Conservation (phyloP, 768 basidiomycete genomes). For the Strobilomyces confusus region DNA sequence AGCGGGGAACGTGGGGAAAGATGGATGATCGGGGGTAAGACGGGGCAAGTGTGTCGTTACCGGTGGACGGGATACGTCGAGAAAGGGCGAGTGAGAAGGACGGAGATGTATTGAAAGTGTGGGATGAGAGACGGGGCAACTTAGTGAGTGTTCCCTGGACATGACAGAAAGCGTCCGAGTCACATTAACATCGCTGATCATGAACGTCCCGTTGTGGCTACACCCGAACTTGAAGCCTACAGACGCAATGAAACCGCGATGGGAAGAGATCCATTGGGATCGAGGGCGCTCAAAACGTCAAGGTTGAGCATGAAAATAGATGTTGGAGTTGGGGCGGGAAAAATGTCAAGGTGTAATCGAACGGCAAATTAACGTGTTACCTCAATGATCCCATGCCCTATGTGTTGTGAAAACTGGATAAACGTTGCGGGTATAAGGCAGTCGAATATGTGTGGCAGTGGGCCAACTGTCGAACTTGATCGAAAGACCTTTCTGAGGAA, state of each 20-base stretch:
- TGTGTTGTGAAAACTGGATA: neutral
- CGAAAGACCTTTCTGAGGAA: slow-evolving; percentile 1
- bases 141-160: neutral
- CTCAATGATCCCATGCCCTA: slow-evolving; percentile 8
- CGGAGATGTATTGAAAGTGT: neutral
- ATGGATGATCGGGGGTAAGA: slow-evolving; percentile 5
- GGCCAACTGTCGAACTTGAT: slow-evolving; percentile 10
- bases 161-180: neutral
- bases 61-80: neutral
- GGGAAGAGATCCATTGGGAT: neutral
- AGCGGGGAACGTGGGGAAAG: slow-evolving; percentile 25
- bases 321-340: slow-evolving; percentile 15
- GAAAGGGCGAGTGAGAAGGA: slow-evolving; percentile 1
- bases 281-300: neutral
- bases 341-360: slow-evolving; percentile 2
- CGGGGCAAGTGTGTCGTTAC: slow-evolving; percentile 1
- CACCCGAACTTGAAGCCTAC: neutral
- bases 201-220: neutral
- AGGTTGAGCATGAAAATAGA: neutral
- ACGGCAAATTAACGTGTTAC: slow-evolving; percentile 9
- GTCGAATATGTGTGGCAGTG: neutral
- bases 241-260: neutral
- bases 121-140: neutral
- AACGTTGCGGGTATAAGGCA: slow-evolving; percentile 5
- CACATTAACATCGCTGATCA: neutral